phyloP scores from a whole-genome alignment of 192 early-diverging fungal genomes.

The Coemansia sp. region DNA sequence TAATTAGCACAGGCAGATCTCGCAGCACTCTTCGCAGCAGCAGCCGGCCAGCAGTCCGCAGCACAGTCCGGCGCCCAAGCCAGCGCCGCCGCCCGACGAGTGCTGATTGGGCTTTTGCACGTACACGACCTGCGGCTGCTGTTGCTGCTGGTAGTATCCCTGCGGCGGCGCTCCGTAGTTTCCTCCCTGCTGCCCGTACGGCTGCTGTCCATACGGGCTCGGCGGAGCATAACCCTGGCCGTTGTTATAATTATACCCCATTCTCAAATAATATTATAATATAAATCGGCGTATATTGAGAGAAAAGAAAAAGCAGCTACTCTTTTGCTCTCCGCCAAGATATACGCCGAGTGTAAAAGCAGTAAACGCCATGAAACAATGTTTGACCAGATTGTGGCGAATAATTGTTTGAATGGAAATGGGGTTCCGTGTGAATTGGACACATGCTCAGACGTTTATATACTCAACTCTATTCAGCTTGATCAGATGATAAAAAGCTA shows the following conservation, averaged over 20 bases:
- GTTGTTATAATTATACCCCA: constrained; percentile 10
- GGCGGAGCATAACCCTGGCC: constrained; percentile 11
- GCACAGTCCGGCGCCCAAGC: constrained; percentile 19
- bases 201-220: constrained; percentile 2
- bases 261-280: neutral
- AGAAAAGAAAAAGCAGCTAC: neutral
- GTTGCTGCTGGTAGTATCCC: constrained; percentile 19
- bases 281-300: neutral
- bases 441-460: neutral
- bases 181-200: constrained; percentile 15
- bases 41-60: constrained; percentile 21
- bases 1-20: constrained; percentile 6
- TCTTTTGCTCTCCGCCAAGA: neutral
- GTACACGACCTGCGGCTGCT: constrained; percentile 31
- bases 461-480: too few relatives aligned
- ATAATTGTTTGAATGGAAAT: neutral
- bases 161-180: constrained; percentile 2
- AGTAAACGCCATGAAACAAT: neutral
- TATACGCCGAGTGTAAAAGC: neutral
- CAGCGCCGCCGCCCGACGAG: constrained; percentile 8
- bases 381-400: too few relatives aligned
- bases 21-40: constrained; percentile 17
- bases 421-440: neutral
- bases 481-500: neutral
- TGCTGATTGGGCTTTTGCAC: constrained; percentile 11